Percentiles rank a stretch among this genome's conserved stretches.
Conservation (phyloP, 148 eudicot species). For the Vaccinium corymbosum region DNA sequence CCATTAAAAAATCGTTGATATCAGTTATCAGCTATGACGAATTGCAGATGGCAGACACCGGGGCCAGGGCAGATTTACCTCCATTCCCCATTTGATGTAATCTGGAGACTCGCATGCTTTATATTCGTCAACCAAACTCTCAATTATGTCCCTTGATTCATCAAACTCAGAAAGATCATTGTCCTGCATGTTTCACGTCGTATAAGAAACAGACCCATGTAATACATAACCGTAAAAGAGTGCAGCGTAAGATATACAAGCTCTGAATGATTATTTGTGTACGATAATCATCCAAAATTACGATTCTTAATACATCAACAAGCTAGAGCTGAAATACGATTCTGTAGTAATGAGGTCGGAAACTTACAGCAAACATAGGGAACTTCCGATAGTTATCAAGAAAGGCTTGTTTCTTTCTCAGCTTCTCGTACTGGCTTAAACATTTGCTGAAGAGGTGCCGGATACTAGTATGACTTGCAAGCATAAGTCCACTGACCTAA, state of each 20-base stretch:
- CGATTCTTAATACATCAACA: neutral
- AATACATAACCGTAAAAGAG: neutral
- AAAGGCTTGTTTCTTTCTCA: slow-evolving; percentile 98
- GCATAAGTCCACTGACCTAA: slow-evolving; percentile 97
- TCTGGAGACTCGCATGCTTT: slow-evolving; percentile 99
- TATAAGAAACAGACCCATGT: slow-evolving; percentile 1
- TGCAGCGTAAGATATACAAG: neutral
- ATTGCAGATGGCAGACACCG: neutral
- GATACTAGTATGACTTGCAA: slow-evolving; percentile 95
- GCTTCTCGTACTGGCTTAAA: slow-evolving; percentile 81
- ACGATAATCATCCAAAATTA: neutral
- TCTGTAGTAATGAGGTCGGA: slow-evolving; percentile 5
- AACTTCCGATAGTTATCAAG: slow-evolving; percentile 92
- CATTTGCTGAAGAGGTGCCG: slow-evolving; percentile 90
- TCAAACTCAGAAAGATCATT: slow-evolving; percentile 99
- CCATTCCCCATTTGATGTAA: slow-evolving; percentile 99
- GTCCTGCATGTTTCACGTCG: slow-evolving; percentile 51
- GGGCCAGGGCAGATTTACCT: slow-evolving; percentile 46
- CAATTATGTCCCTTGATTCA: slow-evolving; percentile 91
- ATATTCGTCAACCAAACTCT: slow-evolving; percentile 93
- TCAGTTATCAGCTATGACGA: neutral
- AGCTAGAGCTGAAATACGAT: neutral
- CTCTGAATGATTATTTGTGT: neutral
- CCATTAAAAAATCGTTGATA: neutral
- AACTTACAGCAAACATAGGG: slow-evolving; percentile 96